Evolutionary conservation across 2,329 filamentous ascomycete species (phyloP).

Genomic region (Fusarium mexicanum): DNA sequence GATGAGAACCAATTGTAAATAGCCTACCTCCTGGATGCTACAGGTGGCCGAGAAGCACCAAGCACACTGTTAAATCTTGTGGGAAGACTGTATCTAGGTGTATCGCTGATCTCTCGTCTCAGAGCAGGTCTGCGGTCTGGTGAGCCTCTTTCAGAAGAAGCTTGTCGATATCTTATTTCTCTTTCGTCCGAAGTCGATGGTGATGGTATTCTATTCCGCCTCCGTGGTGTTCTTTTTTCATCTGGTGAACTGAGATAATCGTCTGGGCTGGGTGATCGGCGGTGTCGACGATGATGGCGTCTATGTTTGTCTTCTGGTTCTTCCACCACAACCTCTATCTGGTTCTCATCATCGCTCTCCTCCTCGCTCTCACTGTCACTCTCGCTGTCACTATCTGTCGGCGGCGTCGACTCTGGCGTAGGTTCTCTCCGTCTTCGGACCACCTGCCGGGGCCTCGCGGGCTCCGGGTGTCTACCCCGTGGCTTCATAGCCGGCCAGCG

Average conservation of each 20-base stretch:
- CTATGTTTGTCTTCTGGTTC: slow-evolving; percentile 44
- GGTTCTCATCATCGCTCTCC: slow-evolving; percentile 26
- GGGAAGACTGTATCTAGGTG: slow-evolving; percentile 42
- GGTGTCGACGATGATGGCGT: slow-evolving; percentile 22
- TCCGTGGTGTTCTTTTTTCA: slow-evolving; percentile 37
- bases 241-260: slow-evolving; percentile 41
- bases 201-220: slow-evolving; percentile 35
- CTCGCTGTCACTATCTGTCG: slow-evolving; percentile 21
- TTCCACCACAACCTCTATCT: slow-evolving; percentile 40
- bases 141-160: slow-evolving; percentile 44
- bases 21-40: slow-evolving; percentile 47
- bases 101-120: slow-evolving; percentile 45
- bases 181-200: slow-evolving; percentile 41
- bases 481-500: slow-evolving; percentile 30
- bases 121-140: slow-evolving; percentile 42
- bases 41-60: slow-evolving; percentile 48
- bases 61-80: slow-evolving; percentile 44
- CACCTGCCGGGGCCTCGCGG: slow-evolving; percentile 21
- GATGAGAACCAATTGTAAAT: background rate
- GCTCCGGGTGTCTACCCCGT: slow-evolving; percentile 34
- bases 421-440: slow-evolving; percentile 32
- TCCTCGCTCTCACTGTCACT: slow-evolving; percentile 28
- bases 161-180: slow-evolving; percentile 37
- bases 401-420: slow-evolving; percentile 31
- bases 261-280: slow-evolving; percentile 40